Evolutionary conservation across 371 early-diverging fungal species (phyloP).

Genomic region (Mucor saturninus): DNA sequence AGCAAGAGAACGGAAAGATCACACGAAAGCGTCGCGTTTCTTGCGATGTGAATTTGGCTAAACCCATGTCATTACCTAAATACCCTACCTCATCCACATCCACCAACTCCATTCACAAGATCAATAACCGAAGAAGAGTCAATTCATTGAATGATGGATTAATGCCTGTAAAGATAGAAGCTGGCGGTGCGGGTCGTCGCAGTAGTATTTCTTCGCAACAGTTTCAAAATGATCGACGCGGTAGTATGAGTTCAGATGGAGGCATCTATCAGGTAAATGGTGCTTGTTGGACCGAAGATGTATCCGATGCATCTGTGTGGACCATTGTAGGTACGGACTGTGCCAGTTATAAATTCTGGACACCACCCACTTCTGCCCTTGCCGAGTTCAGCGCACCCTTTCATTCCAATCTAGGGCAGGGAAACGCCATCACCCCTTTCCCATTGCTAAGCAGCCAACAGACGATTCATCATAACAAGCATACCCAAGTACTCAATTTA

Average conservation of each 20-base stretch:
- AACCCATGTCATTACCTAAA: conserved; percentile 31
- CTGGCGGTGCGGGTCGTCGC: conserved; percentile 28
- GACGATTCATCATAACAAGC: conserved; percentile 5
- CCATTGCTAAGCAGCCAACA: conserved; percentile 28
- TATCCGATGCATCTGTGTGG: conserved; percentile 88
- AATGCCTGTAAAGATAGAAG: conserved; percentile 4
- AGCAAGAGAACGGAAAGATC: conserved; percentile 36
- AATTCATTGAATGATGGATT: conserved; percentile 47
- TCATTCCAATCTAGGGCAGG: neutral
- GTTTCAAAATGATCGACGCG: conserved; percentile 12
- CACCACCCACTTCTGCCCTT: conserved; percentile 47
- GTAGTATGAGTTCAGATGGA: conserved; percentile 20
- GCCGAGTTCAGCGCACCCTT: conserved; percentile 16
- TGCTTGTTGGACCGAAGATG: conserved; percentile 82
- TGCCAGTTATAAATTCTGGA: conserved; percentile 74
- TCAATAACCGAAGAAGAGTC: conserved; percentile 42
- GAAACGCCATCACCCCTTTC: conserved; percentile 37
- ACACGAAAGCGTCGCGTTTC: conserved; percentile 52
- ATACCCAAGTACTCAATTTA: conserved; percentile 35
- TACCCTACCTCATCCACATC: conserved; percentile 22
- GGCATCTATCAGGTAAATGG: conserved; percentile 33
- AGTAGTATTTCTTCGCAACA: conserved; percentile 5
- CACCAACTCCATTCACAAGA: neutral
- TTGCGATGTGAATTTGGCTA: conserved; percentile 41
- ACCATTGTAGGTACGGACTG: conserved; percentile 87